Conservation (phyloP, 1,284 basidiomycete genomes). For the Trametes hirsuta region DNA sequence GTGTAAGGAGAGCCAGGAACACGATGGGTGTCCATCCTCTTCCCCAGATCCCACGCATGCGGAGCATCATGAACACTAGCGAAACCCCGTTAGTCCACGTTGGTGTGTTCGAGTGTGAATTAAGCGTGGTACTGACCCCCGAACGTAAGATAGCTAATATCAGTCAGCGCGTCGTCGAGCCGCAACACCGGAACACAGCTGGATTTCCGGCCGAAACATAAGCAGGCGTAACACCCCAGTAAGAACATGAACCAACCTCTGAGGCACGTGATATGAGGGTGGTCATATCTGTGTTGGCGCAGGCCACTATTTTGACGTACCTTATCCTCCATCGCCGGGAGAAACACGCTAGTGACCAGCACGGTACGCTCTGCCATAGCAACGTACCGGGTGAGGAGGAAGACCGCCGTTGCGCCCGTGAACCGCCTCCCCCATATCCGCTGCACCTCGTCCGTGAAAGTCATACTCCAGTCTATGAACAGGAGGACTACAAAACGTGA, state of each 20-base stretch:
- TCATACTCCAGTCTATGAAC: conserved; percentile 19
- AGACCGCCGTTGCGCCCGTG: conserved; percentile 23
- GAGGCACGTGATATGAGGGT: not conserved
- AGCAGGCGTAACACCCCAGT: not conserved
- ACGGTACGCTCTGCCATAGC: conserved; percentile 19
- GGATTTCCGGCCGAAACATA: not conserved
- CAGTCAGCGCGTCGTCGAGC: conserved; percentile 21
- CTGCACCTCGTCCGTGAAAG: conserved; percentile 25
- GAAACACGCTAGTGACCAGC: conserved; percentile 18
- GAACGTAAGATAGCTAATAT: conserved; percentile 21
- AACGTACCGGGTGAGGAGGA: conserved; percentile 23
- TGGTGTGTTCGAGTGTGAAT: no score
- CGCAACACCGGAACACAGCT: conserved; percentile 26
- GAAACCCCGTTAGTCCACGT: not conserved
- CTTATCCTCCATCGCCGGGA: conserved; percentile 12
- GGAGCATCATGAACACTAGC: conserved; percentile 23
- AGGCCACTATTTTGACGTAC: conserved; percentile 1
- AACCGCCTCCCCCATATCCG: conserved; percentile 25
- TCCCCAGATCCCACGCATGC: conserved; percentile 21
- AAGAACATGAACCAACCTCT: conserved; percentile 3
- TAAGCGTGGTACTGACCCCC: conserved; percentile 13
- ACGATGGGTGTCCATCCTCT: conserved; percentile 6
- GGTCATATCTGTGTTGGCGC: not conserved
- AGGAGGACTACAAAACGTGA: conserved; percentile 11
- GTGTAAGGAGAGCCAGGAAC: conserved; percentile 11